Percentiles rank a stretch among this genome's conserved stretches.
These are phyloP conservation scores for Apophysomyces trapeziformis DNA, from an alignment of 371 early-diverging fungal species.

Conservation along the genomic window DNA sequence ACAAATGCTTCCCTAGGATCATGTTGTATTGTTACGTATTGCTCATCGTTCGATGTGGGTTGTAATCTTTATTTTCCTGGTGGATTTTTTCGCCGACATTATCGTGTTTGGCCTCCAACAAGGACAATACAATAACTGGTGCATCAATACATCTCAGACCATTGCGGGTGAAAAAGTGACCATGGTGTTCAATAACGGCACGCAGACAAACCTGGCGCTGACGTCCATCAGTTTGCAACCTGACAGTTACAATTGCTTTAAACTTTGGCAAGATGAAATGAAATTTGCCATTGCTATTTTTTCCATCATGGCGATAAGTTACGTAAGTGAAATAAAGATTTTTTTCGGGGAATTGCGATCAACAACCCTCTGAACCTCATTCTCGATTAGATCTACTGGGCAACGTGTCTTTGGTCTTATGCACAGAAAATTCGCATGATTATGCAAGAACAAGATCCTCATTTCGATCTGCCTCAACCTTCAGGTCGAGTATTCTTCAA, in stretches of 20 bases:
- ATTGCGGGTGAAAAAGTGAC: slow-evolving; percentile 15
- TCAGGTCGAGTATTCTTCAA: slow-evolving; percentile 13
- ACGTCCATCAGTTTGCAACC: slow-evolving; percentile 6
- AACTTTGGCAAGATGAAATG: slow-evolving; percentile 37
- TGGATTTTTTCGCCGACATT: slow-evolving; percentile 29
- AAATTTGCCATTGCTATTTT: slow-evolving; percentile 31
- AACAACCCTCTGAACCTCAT: background rate
- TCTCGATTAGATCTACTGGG: slow-evolving; percentile 38
- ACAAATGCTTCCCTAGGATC: slow-evolving; percentile 13
- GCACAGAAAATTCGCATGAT: slow-evolving; percentile 32
- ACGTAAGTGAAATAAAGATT: slow-evolving; percentile 21
- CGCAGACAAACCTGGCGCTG: slow-evolving; percentile 14
- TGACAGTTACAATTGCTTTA: slow-evolving; percentile 31
- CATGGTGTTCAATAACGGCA: slow-evolving; percentile 16
- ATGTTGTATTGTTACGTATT: slow-evolving; percentile 17
- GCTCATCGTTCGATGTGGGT: slow-evolving; percentile 29
- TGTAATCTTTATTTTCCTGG: slow-evolving; percentile 23
- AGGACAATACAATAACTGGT: slow-evolving; percentile 32
- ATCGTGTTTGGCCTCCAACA: slow-evolving; percentile 38
- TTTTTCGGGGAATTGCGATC: no score
- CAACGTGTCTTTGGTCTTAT: slow-evolving; percentile 41
- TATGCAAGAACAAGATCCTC: slow-evolving; percentile 13
- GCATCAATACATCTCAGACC: slow-evolving; percentile 24
- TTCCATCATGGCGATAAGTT: slow-evolving; percentile 27
- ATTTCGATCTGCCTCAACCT: slow-evolving; percentile 3